Evolutionary conservation across 2,329 filamentous ascomycete species (phyloP), one percentile per base, ranked within the genome.

Genomic region (Hypoxylon sp.): DNA sequence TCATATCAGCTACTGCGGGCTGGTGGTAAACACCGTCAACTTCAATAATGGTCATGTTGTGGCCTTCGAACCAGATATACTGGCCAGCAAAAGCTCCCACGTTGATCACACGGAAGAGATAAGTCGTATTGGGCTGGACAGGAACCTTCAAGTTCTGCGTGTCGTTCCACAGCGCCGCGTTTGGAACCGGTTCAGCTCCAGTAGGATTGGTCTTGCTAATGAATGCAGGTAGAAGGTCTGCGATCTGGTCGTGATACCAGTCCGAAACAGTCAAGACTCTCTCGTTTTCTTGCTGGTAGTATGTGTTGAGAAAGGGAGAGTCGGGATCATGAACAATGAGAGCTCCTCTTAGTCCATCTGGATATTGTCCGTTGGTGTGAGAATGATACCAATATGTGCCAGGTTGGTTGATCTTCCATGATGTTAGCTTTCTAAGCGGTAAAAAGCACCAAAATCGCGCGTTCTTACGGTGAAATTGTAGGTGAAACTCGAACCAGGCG

Each of bases 371-470:
- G 67, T 84, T 83, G 21, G 85, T 84, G 75, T 93, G 91, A 3
- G 89, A 91, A 76, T 93, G 91, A 72, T 94, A 94, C 92, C 91
- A 94, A 78, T 93, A 94, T 0, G 91, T 92, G 28, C 91, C 92
- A 0, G 89, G 85, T 80, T 93, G 90, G 52, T 88, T 75, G 60
- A 85, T 77, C 90, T 85, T 6, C 23, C 17, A 34, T 36, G 7
- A 9, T 25, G 50, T 73, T 52, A 73, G 64, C 21, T 43, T 13
- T 2, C 43, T 25, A 11, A 11, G 23, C 14, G 2, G 30, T 41
- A 25, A 11, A 13, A 48, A 9, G 11, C 17, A 17, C 32, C 19
- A 38, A 17, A 49, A 7, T 6, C 28, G 17, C 0, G 48, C 53
- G 7, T 56, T 72, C 79, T 75, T 76, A 90, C 87, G 2, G 85